Percentiles rank a stretch among this genome's conserved stretches.
These are phyloP conservation scores for Teratosphaeriaceae sp. DNA, from an alignment of 2,329 filamentous ascomycete species.

Conservation along the genomic window DNA sequence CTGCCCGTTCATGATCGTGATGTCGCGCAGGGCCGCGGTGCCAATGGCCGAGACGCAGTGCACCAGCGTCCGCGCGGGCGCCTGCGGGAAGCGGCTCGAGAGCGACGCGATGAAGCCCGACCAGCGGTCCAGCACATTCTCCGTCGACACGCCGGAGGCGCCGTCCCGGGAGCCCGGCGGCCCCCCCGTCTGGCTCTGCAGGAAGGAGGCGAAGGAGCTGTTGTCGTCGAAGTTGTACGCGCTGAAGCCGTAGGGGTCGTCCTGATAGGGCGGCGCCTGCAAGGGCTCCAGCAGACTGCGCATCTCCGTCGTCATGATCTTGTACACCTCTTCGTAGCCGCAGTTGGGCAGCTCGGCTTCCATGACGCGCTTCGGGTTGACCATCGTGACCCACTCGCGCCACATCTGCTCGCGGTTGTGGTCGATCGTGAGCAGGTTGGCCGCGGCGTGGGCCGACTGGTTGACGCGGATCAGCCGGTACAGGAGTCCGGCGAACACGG, in stretches of 20 bases:
- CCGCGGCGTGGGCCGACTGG: slow-evolving; percentile 85
- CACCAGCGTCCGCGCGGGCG: slow-evolving; percentile 64
- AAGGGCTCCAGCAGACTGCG: slow-evolving; percentile 63
- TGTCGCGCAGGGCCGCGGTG: slow-evolving; percentile 70
- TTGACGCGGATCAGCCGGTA: slow-evolving; percentile 88
- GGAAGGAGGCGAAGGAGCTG: slow-evolving; percentile 34
- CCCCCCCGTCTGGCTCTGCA: slow-evolving; percentile 27
- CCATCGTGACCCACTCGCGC: slow-evolving; percentile 69
- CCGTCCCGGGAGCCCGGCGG: slow-evolving; percentile 17
- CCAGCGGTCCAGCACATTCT: slow-evolving; percentile 73
- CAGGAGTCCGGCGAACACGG: slow-evolving; percentile 78
- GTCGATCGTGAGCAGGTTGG: slow-evolving; percentile 83
- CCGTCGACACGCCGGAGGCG: slow-evolving; percentile 34
- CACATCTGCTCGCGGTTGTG: slow-evolving; percentile 95
- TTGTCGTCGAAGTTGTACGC: slow-evolving; percentile 36
- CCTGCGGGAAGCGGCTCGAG: slow-evolving; percentile 65
- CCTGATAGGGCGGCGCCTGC: slow-evolving; percentile 35
- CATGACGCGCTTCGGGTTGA: slow-evolving; percentile 51
- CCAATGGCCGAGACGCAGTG: slow-evolving; percentile 70
- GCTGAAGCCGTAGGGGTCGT: slow-evolving; percentile 34
- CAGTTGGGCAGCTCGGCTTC: slow-evolving; percentile 51
- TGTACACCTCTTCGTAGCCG: slow-evolving; percentile 50
- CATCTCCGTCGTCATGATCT: slow-evolving; percentile 54
- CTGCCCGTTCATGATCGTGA: slow-evolving; percentile 69
- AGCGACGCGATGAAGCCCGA: slow-evolving; percentile 64